Percentiles rank a stretch among this genome's conserved stretches.
These are phyloP conservation scores for Capsicum pubescens DNA, from an alignment of 257 asterid genomes.

Conservation along the genomic window DNA sequence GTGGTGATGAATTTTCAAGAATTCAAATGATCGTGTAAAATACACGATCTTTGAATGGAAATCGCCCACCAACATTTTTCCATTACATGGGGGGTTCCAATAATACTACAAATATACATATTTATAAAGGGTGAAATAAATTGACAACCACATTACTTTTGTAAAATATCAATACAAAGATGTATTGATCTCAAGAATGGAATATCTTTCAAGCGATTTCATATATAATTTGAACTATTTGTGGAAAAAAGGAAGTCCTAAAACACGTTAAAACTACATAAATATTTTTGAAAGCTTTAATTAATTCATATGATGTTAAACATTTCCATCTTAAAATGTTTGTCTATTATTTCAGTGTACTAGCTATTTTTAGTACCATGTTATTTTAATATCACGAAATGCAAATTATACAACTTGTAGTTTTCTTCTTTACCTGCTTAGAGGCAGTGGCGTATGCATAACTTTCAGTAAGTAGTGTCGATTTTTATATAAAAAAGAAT, in stretches of 20 bases:
- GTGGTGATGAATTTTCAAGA: conserved; percentile 25
- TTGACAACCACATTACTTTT: background rate
- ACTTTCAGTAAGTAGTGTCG: no score
- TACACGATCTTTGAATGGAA: conserved; percentile 21
- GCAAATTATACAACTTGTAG: background rate
- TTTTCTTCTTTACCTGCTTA: no score
- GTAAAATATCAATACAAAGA: conserved; percentile 10
- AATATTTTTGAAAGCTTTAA: background rate
- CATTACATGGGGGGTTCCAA: background rate
- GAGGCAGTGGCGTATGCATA: no score
- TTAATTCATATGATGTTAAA: background rate
- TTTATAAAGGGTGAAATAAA: background rate
- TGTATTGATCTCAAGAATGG: background rate
- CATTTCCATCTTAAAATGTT: background rate
- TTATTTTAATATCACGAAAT: background rate
- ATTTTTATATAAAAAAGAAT: no score
- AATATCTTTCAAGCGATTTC: background rate
- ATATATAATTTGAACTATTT: background rate
- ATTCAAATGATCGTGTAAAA: conserved; percentile 15
- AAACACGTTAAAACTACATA: background rate
- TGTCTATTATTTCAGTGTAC: background rate
- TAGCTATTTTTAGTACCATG: background rate
- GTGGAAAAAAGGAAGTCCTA: background rate
- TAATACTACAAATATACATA: background rate
- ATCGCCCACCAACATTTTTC: background rate